Evolutionary conservation across 805 yeast genomes (phyloP), one percentile per base, ranked within the genome.

Genomic region (Grigorovia jiainica): DNA sequence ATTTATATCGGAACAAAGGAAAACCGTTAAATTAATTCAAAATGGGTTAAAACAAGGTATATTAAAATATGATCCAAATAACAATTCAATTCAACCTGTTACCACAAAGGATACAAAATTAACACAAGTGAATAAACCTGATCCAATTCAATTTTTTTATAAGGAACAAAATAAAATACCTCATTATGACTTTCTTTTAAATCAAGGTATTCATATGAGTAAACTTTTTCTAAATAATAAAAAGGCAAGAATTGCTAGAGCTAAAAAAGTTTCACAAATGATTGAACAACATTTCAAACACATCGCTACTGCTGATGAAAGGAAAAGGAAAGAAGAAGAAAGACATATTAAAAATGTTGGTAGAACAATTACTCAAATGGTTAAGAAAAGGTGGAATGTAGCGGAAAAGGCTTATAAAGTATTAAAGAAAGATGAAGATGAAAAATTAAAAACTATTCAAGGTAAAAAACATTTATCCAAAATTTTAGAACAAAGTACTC

Each of bases 401-500:
- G 98, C 97, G 2, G 85, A 81, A 47, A 87, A 84, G 58, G 94
- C 86, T 1, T 81, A 75, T 55, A 71, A 70, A 38, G 82, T 79
- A 13, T 67, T 84, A 45, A 92, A 84, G 55, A 79, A 80, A 37
- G 77, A 81, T 46, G 86, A 83, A 50, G 81, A 74, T 45, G 95
- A 86, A 51, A 89, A 84, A 49, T 72, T 82, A 52, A 82, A 87
- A 56, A 76, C 84, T 41, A 74, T 76, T 8, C 78, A 82, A 54
- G 95, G 97, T 31, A 83, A 87, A 56, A 84, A 85, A 53, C 95
- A 89, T 57, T 68, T 90, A 43, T 78, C 86, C 43, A 82, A 86
- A 55, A 89, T 90, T 71, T 67, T 90, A 43, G 95, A 89, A 54
- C 92, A 89, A 54, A 86, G 96, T 19, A 86, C 96, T 0, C 89